Base-by-base conservation (phyloP, 2,329 filamentous ascomycete genomes). In the Talaromyces sp. region DNA sequence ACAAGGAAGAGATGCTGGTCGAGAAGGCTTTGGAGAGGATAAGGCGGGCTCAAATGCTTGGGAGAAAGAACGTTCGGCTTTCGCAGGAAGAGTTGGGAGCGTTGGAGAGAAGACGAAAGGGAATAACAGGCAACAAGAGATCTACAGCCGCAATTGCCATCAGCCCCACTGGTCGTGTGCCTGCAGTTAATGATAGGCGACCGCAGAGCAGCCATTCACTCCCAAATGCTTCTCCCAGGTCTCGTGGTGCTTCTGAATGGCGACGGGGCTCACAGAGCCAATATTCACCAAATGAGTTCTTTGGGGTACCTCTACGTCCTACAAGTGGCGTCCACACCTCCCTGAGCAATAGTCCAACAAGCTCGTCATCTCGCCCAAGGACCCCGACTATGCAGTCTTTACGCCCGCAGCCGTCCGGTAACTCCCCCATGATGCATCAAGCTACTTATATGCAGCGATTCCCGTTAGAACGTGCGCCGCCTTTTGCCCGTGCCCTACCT, bases 11-110 rank as follows among this genome's bases (percentile, higher is more conserved):
- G 64, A 81, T 82, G 62, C 74, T 96, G 65, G 84, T 94, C 63
- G 87, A 91, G 63, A 84, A 84, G 63, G 92, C 92, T 40, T 76
- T 95, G 72, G 85, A 86, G 66, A 87, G 90, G 64, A 95, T 97
- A 69, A 84, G 86, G 63, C 83, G 85, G 63, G 91, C 92, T 15
- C 86, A 89, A 70, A 84, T 84, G 62, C 85, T 85, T 67, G 91
- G 91, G 62, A 88, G 87, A 72, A 79, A 81, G 45, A 89, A 95
- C 58, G 89, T 97, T 57, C 88, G 87, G 70, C 81, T 97, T 62
- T 91, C 83, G 65, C 83, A 86, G 67, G 85, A 88, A 56, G 92
- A 97, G 72, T 78, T 96, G 65, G 88, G 87, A 61, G 91, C 91
- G 48, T 80, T 96, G 64, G 88, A 93, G 69, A 83, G 85, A 62